Base-by-base conservation (phyloP, 208 protist species). In the Acanthamoeba triangularis region DNA sequence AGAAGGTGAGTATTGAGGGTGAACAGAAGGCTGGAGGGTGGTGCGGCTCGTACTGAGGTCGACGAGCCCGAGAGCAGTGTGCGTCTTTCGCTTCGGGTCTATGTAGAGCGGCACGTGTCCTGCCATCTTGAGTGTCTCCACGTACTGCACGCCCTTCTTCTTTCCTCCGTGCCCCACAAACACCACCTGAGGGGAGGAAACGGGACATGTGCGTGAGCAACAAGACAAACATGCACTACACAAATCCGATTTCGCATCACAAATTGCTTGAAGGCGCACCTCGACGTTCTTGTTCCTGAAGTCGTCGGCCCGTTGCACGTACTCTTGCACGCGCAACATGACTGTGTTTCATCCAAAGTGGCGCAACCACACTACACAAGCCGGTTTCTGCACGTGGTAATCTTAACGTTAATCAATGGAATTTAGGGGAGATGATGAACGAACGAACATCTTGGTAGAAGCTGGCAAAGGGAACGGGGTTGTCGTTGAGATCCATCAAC, bases 271-370 rank as follows among this genome's bases (percentile, higher is more conserved):
- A 47, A 37, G 37, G 20, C 3, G 30, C 11, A 82, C 74, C 65
- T 72, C 65, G 25, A 72, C 30, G 16, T 72, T 72, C 30, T 72
- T 72, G 65, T 72, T 37, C 65, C 18, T 72, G 74, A 82, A 82
- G 3, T 82, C 74, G 13, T 82, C 33, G 18, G 74, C 74, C 74
- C 74, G 74, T 82, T 82, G 74, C 74, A 82, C 74, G 74, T 82
- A 82, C 7, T 82, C 74, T 14, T 28, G 5, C 20, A 82, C 74
- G 74, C 74, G 74, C 74, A 82, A 82, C 74, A 82, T 82, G 41
- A 82, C 74, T 28, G 44, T 52, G 33, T 82, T 82, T 82, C 74
- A 82, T 82, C 74, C 74, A 82, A 82, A 82, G 30, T 82, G 74
- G 37, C 74, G 74, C 74, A 82, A 30, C 74, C 74, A 82, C 74